These are phyloP conservation scores for Tetrahymena borealis DNA, from an alignment of 73 alveolate genomes.

Conservation along the genomic window DNA sequence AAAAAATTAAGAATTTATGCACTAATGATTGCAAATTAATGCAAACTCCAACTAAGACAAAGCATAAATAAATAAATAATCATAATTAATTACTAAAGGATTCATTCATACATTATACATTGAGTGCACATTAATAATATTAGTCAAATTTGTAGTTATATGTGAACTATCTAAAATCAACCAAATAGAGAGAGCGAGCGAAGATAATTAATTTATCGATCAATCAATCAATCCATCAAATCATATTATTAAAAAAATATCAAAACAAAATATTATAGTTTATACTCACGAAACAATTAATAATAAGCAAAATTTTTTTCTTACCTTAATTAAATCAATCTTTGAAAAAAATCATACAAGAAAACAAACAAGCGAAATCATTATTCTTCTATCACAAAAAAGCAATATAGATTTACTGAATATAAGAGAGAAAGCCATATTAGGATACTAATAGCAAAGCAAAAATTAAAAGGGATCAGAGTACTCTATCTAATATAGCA, in stretches of 20 bases:
- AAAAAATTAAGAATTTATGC: too few species aligned
- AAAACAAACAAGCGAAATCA: not conserved
- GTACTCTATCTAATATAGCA: not conserved
- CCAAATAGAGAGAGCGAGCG: too few species aligned
- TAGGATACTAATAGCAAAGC: not conserved
- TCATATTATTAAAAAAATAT: not conserved
- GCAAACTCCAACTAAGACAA: too few species aligned
- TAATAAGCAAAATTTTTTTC: not conserved
- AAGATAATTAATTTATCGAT: not conserved
- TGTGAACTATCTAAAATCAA: too few species aligned
- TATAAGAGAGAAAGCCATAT: not conserved
- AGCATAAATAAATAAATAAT: too few species aligned
- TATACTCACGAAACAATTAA: not conserved
- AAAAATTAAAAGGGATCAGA: not conserved
- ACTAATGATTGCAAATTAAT: too few species aligned
- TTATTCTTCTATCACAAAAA: not conserved
- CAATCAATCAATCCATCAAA: not conserved
- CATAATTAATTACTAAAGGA: too few species aligned
- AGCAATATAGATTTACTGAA: not conserved
- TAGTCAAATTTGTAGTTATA: not conserved
- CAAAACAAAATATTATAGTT: not conserved
- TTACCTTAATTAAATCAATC: not conserved
- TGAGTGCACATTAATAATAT: not conserved
- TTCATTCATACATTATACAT: too few species aligned
- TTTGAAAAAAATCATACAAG: not conserved